phyloP scores from a whole-genome alignment of 2,329 filamentous ascomycete species.

The Fusarium decemcellulare region DNA sequence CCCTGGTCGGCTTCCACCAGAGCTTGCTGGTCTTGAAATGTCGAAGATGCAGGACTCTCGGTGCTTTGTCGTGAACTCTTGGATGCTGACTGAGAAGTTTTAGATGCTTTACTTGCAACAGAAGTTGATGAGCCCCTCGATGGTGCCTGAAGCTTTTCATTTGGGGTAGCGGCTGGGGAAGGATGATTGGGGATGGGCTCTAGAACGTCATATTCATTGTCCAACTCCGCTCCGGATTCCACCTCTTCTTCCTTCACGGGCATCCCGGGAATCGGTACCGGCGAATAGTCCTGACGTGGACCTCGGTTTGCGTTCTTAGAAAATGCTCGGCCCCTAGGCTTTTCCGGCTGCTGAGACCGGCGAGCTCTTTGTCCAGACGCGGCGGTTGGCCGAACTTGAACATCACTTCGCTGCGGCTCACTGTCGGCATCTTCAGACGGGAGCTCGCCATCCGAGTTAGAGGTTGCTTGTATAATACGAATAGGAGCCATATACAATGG shows the following conservation, averaged over 20 bases:
- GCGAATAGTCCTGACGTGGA: background rate
- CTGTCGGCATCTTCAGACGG: background rate
- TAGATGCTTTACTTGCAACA: background rate
- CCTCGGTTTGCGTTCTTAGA: background rate
- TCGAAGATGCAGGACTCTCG: background rate
- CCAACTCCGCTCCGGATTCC: background rate
- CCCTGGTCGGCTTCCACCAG: background rate
- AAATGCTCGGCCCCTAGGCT: background rate
- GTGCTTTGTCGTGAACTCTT: background rate
- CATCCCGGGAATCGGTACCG: background rate
- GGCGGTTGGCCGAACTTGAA: background rate
- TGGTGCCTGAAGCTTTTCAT: background rate
- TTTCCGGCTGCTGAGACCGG: background rate
- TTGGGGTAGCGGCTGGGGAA: background rate
- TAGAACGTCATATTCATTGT: background rate
- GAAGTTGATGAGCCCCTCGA: background rate
- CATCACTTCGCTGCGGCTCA: background rate
- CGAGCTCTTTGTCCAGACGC: background rate
- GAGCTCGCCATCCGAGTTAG: background rate
- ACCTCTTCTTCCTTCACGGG: background rate
- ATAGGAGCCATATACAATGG: background rate
- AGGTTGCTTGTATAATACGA: background rate
- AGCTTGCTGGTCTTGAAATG: background rate
- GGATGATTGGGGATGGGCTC: background rate
- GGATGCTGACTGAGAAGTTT: background rate